Evolutionary conservation across 2,329 filamentous ascomycete genomes (phyloP).

Genomic region (Albophoma yamanashiensis): DNA sequence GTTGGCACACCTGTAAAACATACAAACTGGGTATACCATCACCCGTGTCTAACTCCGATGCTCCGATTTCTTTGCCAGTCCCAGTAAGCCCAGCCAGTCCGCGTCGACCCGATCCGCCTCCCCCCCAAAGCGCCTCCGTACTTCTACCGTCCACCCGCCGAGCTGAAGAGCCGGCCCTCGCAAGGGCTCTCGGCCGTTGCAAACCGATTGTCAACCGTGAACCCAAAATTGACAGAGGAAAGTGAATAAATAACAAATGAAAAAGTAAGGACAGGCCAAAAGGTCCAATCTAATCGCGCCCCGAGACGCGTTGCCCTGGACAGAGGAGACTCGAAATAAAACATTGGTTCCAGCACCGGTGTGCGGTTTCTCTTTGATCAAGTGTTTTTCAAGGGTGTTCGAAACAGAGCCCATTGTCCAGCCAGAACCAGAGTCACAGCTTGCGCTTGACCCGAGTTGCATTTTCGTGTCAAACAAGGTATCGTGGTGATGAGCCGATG

Average conservation of each 20-base stretch:
- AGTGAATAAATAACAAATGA: not conserved
- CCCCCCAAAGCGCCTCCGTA: not conserved
- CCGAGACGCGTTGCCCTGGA: not conserved
- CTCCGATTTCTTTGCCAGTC: not conserved
- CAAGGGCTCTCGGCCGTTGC: not conserved
- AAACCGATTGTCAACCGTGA: not conserved
- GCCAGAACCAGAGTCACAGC: not conserved
- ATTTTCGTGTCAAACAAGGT: not conserved
- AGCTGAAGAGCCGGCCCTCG: not conserved
- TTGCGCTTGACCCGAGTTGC: not conserved
- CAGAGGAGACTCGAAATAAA: not conserved
- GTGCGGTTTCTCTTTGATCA: not conserved
- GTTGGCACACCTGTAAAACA: not conserved
- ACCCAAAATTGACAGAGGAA: not conserved
- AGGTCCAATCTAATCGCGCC: not conserved
- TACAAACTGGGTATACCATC: slow-evolving; percentile 1
- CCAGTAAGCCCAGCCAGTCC: not conserved
- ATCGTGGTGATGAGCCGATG: not conserved
- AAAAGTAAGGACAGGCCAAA: not conserved
- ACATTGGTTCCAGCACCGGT: not conserved
- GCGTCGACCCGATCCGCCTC: not conserved
- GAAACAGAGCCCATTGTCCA: not conserved
- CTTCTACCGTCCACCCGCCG: not conserved
- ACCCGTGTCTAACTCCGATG: not conserved
- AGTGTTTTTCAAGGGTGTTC: not conserved